Conservation (phyloP, 2,329 filamentous ascomycete species). For the Beauveria sp. region DNA sequence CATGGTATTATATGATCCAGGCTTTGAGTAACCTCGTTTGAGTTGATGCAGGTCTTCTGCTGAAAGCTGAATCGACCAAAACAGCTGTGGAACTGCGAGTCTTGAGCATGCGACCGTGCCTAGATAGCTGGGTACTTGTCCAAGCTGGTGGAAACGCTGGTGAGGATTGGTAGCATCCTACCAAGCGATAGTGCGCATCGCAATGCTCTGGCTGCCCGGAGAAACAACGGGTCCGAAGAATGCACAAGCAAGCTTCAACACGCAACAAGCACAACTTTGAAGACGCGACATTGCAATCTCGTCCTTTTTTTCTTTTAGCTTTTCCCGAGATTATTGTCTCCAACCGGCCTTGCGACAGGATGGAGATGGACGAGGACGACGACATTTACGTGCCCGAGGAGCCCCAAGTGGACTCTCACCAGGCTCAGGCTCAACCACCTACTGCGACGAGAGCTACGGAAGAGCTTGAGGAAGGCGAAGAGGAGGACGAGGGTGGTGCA, state of each 20-base stretch:
- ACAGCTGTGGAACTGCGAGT: conserved; percentile 2
- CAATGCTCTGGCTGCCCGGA: not conserved
- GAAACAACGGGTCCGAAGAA: conserved; percentile 2
- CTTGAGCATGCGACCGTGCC: not conserved
- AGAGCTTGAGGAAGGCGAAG: conserved; percentile 56
- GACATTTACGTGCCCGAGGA: conserved; percentile 60
- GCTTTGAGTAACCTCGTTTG: conserved; percentile 7
- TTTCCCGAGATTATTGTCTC: not conserved
- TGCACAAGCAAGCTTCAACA: not conserved
- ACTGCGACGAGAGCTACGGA: conserved; percentile 32
- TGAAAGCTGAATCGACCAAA: not conserved
- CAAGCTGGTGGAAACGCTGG: no score
- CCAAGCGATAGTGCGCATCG: not conserved
- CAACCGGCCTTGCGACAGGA: conserved; percentile 22
- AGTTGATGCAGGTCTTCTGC: conserved; percentile 7
- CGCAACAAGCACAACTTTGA: not conserved
- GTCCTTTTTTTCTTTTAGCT: not conserved
- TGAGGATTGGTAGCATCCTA: not conserved
- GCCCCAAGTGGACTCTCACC: conserved; percentile 29
- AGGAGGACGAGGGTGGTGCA: conserved; percentile 52
- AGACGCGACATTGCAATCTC: not conserved
- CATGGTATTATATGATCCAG: conserved; percentile 26
- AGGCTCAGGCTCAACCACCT: conserved; percentile 23
- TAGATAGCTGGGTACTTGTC: not conserved
- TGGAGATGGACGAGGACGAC: conserved; percentile 63